Evolutionary conservation across 164 flowering plant species (phyloP).

Genomic region (Berberis vulgaris): DNA sequence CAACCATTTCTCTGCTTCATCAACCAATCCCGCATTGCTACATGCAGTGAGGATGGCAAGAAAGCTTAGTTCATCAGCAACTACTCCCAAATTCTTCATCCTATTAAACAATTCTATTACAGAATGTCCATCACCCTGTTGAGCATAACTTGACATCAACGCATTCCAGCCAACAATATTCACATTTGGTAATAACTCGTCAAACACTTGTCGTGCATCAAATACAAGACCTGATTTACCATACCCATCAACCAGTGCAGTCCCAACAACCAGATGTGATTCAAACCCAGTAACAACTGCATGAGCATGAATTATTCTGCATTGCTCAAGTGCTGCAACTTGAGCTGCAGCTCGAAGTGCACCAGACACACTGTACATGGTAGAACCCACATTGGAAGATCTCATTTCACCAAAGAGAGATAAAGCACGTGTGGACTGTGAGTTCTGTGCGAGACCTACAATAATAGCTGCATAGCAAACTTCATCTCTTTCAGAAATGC

Average conservation of each 20-base stretch:
- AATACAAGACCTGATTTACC: conserved; percentile 2
- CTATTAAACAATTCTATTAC: conserved; percentile 4
- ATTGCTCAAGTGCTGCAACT: conserved; percentile 4
- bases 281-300: conserved; percentile 1
- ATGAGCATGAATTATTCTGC: conserved; percentile 7
- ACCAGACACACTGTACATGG: conserved; percentile 7
- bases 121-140: not conserved
- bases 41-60: not conserved
- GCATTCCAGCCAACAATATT: conserved; percentile 7
- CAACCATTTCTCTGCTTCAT: conserved; percentile 4
- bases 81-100: not conserved
- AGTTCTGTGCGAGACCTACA: conserved; percentile 7
- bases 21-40: conserved; percentile 6
- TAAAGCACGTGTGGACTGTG: not conserved
- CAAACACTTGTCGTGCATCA: conserved; percentile 6
- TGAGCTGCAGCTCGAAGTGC: conserved; percentile 3
- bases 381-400: not conserved
- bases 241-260: conserved; percentile 8
- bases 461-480: not conserved
- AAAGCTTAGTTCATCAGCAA: conserved; percentile 6
- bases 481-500: conserved; percentile 1
- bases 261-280: not conserved
- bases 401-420: not conserved
- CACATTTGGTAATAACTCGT: not conserved
- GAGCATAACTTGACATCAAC: conserved; percentile 4